Conservation (phyloP, 1,139 yeast genomes). For the Diutina rugosa region DNA sequence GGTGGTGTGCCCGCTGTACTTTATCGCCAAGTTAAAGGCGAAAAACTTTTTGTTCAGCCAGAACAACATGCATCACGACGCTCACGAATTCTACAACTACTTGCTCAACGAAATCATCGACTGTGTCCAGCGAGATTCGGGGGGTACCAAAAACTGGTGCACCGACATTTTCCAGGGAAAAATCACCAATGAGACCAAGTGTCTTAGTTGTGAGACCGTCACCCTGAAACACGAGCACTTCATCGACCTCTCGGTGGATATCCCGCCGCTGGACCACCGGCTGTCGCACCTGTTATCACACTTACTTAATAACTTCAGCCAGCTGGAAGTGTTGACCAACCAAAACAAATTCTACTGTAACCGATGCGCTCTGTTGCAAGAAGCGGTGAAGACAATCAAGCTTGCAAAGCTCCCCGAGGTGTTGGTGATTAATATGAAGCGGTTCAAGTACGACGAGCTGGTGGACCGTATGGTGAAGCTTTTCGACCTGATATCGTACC, state of each 20-base stretch:
- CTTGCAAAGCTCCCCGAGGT: conserved; percentile 67
- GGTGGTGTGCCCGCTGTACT: conserved; percentile 68
- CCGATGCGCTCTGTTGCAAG: conserved; percentile 80
- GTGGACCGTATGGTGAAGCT: conserved; percentile 45
- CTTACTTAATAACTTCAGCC: conserved; percentile 69
- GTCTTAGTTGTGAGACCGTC: conserved; percentile 81
- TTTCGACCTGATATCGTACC: conserved; percentile 76
- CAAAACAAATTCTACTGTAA: conserved; percentile 91
- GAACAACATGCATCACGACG: conserved; percentile 90
- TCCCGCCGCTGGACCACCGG: conserved; percentile 43
- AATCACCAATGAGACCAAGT: conserved; percentile 77
- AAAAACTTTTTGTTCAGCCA: conserved; percentile 80
- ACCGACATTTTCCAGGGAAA: conserved; percentile 74
- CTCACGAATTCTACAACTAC: conserved; percentile 90
- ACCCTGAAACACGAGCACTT: conserved; percentile 79
- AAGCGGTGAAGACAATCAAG: conserved; percentile 88
- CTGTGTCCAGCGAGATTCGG: conserved; percentile 32
- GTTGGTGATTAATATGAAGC: conserved; percentile 70
- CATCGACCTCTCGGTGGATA: conserved; percentile 75
- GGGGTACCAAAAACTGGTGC: conserved; percentile 36
- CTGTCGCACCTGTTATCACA: conserved; percentile 55
- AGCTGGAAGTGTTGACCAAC: conserved; percentile 74
- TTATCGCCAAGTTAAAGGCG: conserved; percentile 63
- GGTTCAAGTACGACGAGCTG: conserved; percentile 84
- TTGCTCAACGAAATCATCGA: conserved; percentile 76